Evolutionary conservation across 2,329 filamentous ascomycete species (phyloP).

Genomic region (Parafenestella ontariensis): DNA sequence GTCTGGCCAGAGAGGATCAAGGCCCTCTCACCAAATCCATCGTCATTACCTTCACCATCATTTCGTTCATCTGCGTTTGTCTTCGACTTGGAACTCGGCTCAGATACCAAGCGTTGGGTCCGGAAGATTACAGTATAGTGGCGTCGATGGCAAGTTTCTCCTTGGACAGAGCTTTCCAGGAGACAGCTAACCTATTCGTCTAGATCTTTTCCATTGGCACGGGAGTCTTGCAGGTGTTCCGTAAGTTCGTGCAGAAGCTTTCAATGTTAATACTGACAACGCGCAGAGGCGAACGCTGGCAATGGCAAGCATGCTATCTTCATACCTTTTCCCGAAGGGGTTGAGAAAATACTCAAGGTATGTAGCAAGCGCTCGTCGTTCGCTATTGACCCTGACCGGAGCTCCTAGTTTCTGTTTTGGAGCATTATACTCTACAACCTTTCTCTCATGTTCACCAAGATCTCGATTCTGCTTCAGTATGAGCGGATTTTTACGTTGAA

Average conservation of each 20-base stretch:
- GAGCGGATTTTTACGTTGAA: slow-evolving; percentile 32
- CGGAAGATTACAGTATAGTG: slow-evolving; percentile 33
- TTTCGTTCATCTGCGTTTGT: slow-evolving; percentile 26
- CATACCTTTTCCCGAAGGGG: slow-evolving; percentile 17
- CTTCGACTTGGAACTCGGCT: slow-evolving; percentile 32
- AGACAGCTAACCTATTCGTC: neutral
- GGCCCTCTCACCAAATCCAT: slow-evolving; percentile 23
- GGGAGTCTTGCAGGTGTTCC: slow-evolving; percentile 20
- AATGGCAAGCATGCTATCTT: slow-evolving; percentile 34
- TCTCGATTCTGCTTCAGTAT: slow-evolving; percentile 41
- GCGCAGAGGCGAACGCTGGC: slow-evolving; percentile 25
- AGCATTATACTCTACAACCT: slow-evolving; percentile 35
- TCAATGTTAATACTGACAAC: slow-evolving; percentile 3
- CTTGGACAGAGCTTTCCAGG: too few relatives aligned
- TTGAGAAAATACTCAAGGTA: slow-evolving; percentile 23
- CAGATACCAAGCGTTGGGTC: slow-evolving; percentile 20
- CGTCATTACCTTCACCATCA: slow-evolving; percentile 24
- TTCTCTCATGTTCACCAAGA: slow-evolving; percentile 31
- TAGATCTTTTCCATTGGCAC: slow-evolving; percentile 20
- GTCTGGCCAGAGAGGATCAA: slow-evolving; percentile 21
- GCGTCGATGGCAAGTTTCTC: slow-evolving; percentile 22
- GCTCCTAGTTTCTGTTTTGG: slow-evolving; percentile 31
- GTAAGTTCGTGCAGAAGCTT: slow-evolving; percentile 9
- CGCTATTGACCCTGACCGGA: slow-evolving; percentile 3
- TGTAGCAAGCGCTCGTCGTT: neutral